Base-by-base conservation (phyloP, 805 yeast genomes). In the Ogataea neopini region DNA sequence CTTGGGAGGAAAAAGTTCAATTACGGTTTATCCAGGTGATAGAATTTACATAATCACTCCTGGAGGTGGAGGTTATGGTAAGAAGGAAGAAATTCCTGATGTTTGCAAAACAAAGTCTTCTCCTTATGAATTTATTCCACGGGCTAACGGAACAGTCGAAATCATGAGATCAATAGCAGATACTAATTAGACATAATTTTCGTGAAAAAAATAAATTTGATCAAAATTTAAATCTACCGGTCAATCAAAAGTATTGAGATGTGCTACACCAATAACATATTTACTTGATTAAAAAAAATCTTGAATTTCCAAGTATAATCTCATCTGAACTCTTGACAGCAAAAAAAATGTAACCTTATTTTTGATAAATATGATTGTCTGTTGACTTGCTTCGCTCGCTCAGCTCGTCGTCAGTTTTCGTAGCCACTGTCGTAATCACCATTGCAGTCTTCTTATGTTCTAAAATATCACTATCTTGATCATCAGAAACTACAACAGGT, bases 41-140 rank as follows among this genome's bases (percentile, higher is more conserved):
- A 50, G 59, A 28, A 29, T 64, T 18, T 46, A 47, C 28, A 60
- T 63, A 23, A 41, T 46, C 30, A 63, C 69, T 4, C 67, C 69
- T 2, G 69, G 69, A 32, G 67, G 67, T 15, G 69, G 69, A 6
- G 69, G 67, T 4, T 64, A 57, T 33, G 69, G 69, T 73, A 48
- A 63, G 3, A 22, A 29, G 20, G 28, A 25, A 15, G 29, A n/a
- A 3, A 28, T 6, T 17, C 4, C 26, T 11, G 48, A 11, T 22
- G n/a, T 14, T 22, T 19, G 13, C 37, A 4, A 26, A 35, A 14
- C 25, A 13, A 20, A 14, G 18, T 14, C 32, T n/a, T 3, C 43
- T 7, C 11, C 30, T 6, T 50, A 20, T 26, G 37, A 23, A 18
- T 51, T 51, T 15, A 41, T 35, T 18, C 54, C 54, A 3, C 47